Evolutionary conservation across 1,139 yeast species (phyloP).

Genomic region (Meyerozyma carpophila): DNA sequence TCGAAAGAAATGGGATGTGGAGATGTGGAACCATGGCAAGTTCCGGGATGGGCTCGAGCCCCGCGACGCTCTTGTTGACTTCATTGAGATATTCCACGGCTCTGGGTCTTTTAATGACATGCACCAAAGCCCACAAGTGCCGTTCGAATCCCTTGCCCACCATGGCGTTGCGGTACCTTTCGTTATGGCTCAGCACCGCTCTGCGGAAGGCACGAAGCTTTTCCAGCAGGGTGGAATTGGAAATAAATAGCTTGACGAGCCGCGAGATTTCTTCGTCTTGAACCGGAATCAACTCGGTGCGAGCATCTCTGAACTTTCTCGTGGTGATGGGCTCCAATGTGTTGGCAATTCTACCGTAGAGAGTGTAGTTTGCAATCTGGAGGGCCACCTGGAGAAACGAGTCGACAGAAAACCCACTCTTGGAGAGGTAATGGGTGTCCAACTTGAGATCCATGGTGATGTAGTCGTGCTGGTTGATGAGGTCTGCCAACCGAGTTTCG

Average conservation of each 20-base stretch:
- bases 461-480: conserved; percentile 66
- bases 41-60: conserved; percentile 15
- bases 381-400: conserved; percentile 63
- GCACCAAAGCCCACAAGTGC: conserved; percentile 60
- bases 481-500: conserved; percentile 71
- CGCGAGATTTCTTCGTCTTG: conserved; percentile 51
- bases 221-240: conserved; percentile 37
- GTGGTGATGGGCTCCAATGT: conserved; percentile 74
- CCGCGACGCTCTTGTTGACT: conserved; percentile 28
- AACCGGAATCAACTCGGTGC: conserved; percentile 64
- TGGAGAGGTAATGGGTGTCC: conserved; percentile 42
- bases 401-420: conserved; percentile 55
- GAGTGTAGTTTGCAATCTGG: conserved; percentile 67
- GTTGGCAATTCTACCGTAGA: conserved; percentile 65
- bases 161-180: conserved; percentile 47
- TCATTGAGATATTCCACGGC: conserved; percentile 37
- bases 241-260: conserved; percentile 58
- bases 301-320: conserved; percentile 57
- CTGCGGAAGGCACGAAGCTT: conserved; percentile 50
- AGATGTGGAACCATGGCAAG: conserved; percentile 43
- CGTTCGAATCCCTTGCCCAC: conserved; percentile 66
- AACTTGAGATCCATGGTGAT: conserved; percentile 37
- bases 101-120: conserved; percentile 29
- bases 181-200: conserved; percentile 49
- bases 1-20: conserved; percentile 53